These are phyloP conservation scores for Teunomyces aglyptinius DNA, from an alignment of 805 yeast species.

Conservation along the genomic window DNA sequence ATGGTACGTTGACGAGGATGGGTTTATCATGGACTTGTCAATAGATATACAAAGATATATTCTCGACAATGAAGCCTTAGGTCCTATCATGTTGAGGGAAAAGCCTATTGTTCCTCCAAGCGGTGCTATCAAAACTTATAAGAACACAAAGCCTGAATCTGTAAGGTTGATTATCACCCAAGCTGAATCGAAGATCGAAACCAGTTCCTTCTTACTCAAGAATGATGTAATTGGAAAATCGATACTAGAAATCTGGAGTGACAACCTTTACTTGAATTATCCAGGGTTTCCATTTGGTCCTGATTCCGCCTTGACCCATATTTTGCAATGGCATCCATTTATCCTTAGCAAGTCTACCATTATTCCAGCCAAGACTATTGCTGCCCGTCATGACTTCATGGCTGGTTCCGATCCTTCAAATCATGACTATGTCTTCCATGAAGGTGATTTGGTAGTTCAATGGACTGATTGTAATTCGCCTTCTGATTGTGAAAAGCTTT, in stretches of 20 bases:
- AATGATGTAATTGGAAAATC: conserved; percentile 66
- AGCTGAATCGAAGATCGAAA: conserved; percentile 58
- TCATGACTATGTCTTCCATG: conserved; percentile 40
- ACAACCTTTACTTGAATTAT: conserved; percentile 67
- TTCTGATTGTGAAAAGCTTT: conserved; percentile 51
- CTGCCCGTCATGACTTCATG: conserved; percentile 23
- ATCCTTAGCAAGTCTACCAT: conserved; percentile 70
- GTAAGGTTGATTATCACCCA: conserved; percentile 69
- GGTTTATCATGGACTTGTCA: conserved; percentile 70
- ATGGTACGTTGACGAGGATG: conserved; percentile 82
- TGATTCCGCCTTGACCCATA: conserved; percentile 75
- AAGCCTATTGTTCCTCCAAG: conserved; percentile 71
- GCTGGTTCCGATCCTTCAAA: conserved; percentile 13
- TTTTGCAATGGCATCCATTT: conserved; percentile 93
- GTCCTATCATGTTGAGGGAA: conserved; percentile 62
- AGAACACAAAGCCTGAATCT: conserved; percentile 51
- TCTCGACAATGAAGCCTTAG: conserved; percentile 58
- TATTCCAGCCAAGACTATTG: conserved; percentile 50
- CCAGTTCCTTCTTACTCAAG: conserved; percentile 68
- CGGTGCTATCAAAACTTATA: conserved; percentile 68
- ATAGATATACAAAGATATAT: conserved; percentile 60
- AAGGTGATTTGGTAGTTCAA: conserved; percentile 67
- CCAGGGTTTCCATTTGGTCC: conserved; percentile 57
- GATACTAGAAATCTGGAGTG: conserved; percentile 77
- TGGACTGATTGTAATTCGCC: conserved; percentile 56